Evolutionary conservation across 345 rosid species (phyloP).

Genomic region (Eucalyptus sideroxylon): DNA sequence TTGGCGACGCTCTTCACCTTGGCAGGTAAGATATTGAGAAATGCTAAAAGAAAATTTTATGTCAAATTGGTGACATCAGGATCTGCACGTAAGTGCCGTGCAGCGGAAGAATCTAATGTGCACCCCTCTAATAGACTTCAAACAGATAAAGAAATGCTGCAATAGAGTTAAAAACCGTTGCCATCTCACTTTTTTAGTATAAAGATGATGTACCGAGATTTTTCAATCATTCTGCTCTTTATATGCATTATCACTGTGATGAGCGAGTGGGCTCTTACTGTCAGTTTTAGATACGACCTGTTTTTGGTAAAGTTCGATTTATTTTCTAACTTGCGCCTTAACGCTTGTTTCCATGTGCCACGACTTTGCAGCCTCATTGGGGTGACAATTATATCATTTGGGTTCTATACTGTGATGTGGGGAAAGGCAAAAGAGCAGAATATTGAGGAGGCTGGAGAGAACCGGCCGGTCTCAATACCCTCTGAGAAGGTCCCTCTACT

Average conservation of each 20-base stretch:
- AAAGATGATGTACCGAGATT: background rate
- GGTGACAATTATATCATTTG: slow-evolving; percentile 55
- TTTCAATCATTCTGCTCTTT: background rate
- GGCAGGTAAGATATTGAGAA: slow-evolving; percentile 36
- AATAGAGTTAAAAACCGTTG: background rate
- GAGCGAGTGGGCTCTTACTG: background rate
- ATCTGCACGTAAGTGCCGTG: background rate
- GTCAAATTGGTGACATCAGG: background rate
- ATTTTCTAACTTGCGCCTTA: background rate
- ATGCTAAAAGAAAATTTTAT: background rate
- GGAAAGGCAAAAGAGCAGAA: slow-evolving; percentile 68
- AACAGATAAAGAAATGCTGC: background rate
- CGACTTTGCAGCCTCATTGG: slow-evolving; percentile 44
- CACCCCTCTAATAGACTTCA: background rate
- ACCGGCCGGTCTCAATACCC: background rate
- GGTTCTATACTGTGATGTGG: slow-evolving; percentile 89
- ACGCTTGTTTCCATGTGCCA: background rate
- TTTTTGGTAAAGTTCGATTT: background rate
- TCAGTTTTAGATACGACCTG: background rate
- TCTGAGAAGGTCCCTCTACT: slow-evolving; percentile 45
- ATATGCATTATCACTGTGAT: background rate
- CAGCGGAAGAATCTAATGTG: background rate
- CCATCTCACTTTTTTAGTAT: background rate
- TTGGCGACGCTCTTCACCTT: slow-evolving; percentile 58
- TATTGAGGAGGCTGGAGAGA: slow-evolving; percentile 19